Percentiles rank a stretch among this genome's conserved stretches.
phyloP scores from a whole-genome alignment of 1,139 yeast species.

The Arxiozyma telluris region DNA sequence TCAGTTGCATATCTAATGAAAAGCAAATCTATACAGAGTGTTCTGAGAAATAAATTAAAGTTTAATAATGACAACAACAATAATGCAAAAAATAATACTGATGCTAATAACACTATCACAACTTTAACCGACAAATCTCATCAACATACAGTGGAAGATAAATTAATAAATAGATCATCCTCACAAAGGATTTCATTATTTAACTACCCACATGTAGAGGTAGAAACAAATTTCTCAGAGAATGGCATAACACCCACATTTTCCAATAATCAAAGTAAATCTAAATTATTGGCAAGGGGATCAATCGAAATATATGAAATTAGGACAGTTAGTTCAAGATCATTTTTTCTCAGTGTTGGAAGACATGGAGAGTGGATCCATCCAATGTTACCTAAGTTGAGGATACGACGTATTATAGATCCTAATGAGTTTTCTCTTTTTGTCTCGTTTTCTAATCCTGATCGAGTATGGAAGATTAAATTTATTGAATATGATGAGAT shows the following conservation, averaged over 20 bases:
- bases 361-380: constrained; percentile 25
- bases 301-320: constrained; percentile 22
- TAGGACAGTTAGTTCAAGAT: constrained; percentile 17
- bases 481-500: constrained; percentile 12
- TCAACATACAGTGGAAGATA: background rate
- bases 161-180: constrained; percentile 19
- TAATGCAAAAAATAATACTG: no score
- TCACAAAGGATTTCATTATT: constrained; percentile 28
- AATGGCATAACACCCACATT: background rate
- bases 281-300: constrained; percentile 21
- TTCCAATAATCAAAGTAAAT: constrained; percentile 1
- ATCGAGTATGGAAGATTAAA: constrained; percentile 27
- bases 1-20: background rate
- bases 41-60: background rate
- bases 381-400: constrained; percentile 28
- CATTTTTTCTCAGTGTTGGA: constrained; percentile 28
- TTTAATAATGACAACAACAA: no score
- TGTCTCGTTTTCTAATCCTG: constrained; percentile 25
- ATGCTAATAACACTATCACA: background rate
- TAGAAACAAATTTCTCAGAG: constrained; percentile 12
- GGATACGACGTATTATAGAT: constrained; percentile 14
- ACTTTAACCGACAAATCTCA: background rate
- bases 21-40: background rate
- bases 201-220: constrained; percentile 21
- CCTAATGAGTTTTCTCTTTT: constrained; percentile 7